phyloP scores from a whole-genome alignment of 2,329 filamentous ascomycete species.

The Fusarium sp. region DNA sequence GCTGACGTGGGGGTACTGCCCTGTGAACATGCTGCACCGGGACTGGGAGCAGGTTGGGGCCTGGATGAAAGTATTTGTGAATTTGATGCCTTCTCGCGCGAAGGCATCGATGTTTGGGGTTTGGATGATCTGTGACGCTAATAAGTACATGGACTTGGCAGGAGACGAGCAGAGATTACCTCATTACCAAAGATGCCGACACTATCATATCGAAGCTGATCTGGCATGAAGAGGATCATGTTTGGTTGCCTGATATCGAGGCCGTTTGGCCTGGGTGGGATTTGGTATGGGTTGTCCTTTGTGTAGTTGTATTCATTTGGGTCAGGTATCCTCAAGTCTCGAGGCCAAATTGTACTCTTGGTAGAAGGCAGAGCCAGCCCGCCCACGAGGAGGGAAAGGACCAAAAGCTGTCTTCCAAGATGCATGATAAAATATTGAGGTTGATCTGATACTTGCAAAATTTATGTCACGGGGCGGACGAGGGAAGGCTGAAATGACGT shows the following conservation, averaged over 20 bases:
- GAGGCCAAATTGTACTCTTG: too few species aligned
- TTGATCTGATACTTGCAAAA: too few species aligned
- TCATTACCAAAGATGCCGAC: too few species aligned
- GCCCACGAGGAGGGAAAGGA: too few species aligned
- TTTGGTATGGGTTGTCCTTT: background rate
- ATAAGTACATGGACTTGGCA: background rate
- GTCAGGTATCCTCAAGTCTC: too few species aligned
- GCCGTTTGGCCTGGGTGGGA: background rate
- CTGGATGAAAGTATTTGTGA: constrained; percentile 3
- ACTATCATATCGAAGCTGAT: background rate
- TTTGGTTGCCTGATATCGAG: background rate
- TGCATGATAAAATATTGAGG: too few species aligned
- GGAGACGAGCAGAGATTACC: too few species aligned
- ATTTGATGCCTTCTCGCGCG: constrained; percentile 41
- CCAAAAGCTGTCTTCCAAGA: too few species aligned
- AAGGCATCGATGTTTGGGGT: background rate
- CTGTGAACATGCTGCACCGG: constrained; percentile 7
- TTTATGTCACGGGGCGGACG: too few species aligned
- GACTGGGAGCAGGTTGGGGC: constrained; percentile 7
- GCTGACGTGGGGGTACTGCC: constrained; percentile 6
- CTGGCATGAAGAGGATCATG: background rate
- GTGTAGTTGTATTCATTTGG: too few species aligned
- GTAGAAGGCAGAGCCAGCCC: too few species aligned
- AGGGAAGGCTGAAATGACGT: too few species aligned
- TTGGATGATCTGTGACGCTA: background rate